Evolutionary conservation across 2,329 filamentous ascomycete genomes (phyloP), one percentile per base, ranked within the genome.

Genomic region (Alternaria panax): DNA sequence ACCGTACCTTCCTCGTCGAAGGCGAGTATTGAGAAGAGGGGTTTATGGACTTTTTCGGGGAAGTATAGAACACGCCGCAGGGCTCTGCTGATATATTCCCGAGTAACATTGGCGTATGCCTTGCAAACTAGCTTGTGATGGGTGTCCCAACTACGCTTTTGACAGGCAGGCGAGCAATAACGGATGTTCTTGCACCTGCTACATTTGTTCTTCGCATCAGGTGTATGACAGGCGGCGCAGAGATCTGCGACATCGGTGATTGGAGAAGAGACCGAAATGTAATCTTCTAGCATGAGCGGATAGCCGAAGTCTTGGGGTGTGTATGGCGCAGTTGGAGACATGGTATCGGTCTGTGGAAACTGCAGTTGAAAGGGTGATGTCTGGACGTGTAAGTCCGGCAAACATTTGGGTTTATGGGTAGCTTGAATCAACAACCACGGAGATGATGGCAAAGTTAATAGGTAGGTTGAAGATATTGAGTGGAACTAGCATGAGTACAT

Each of bases 81-180:
- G 28, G 20, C 1, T 4, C 36, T 20, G 24, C 7, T 0, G n/a
- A 30, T 8, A 48, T 5, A 2, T 34, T 45, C 40, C 20, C 45
- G 11, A 18, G 30, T 20, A 25, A 28, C 36, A 2, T 32, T 30
- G 0, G 12, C 22, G 20, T 50, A 60, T 7, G 25, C 11, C 18
- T 56, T 59, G 61, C 63, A 68, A 27, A 60, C 11, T 2, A 50
- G 30, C 18, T 62, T 64, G 55, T 68, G 63, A 5, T 27, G 3
- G 5, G 28, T 8, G 3, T 12, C 14, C 65, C 63, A 64, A 43
- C 65, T 57, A 6, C 3, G 24, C 7, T 36, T 43, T 41, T 68
- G 63, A 42, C 59, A 64, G 36, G 22, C 9, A 24, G 25, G 9
- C 24, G 47, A 51, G 60, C 65, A 68, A 45, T 66, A 66, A 52